phyloP scores from a whole-genome alignment of 352 stramenopile genomes.

The Phytophthora multivora region DNA sequence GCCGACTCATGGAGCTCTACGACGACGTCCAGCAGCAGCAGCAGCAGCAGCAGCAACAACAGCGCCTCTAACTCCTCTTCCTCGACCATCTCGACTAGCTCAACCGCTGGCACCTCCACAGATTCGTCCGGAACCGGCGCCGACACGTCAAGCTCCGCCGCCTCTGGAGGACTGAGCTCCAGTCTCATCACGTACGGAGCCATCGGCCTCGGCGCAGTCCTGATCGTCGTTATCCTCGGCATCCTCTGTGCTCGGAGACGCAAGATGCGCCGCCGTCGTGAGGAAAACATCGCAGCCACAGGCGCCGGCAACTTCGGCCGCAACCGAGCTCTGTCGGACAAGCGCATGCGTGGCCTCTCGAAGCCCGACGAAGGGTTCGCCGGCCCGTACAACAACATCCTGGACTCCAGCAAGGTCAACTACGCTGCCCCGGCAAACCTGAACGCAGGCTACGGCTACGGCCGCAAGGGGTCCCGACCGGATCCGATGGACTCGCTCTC shows the following conservation, averaged over 20 bases:
- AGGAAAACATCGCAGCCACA: conserved; percentile 21
- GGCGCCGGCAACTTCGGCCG: conserved; percentile 25
- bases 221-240: conserved; percentile 56
- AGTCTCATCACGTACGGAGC: conserved; percentile 53
- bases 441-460: conserved; percentile 27
- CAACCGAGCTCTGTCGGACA: conserved; percentile 34
- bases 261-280: conserved; percentile 36
- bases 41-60: conserved; percentile 4
- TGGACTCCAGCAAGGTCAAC: conserved; percentile 58
- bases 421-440: conserved; percentile 11
- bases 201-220: conserved; percentile 56
- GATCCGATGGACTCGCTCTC: conserved; percentile 48
- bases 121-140: conserved; percentile 14
- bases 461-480: conserved; percentile 36
- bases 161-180: conserved; percentile 20
- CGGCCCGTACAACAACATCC: conserved; percentile 56
- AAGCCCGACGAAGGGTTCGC: conserved; percentile 49
- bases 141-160: conserved; percentile 22
- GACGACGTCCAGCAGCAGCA: conserved; percentile 10
- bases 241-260: conserved; percentile 53
- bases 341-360: conserved; percentile 46
- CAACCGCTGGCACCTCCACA: conserved; percentile 13
- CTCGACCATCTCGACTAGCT: background rate
- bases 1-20: conserved; percentile 40
- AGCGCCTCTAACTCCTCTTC: conserved; percentile 12